Percentiles rank a stretch among this genome's conserved stretches.
Evolutionary conservation across 805 yeast species (phyloP).

Genomic region (Lachancea waltii): DNA sequence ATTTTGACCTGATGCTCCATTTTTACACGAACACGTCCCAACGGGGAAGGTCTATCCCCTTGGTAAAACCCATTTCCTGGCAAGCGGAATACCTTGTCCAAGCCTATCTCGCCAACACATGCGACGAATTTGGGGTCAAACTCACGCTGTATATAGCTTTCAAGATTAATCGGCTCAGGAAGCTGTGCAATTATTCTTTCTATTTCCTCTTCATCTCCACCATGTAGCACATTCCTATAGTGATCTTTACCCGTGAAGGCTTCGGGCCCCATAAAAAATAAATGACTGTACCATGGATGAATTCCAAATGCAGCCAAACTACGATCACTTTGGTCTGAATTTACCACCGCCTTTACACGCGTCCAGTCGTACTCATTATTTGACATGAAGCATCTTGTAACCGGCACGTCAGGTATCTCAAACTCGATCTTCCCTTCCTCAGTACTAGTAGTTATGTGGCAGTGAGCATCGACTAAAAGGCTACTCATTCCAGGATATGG

Average conservation of each 20-base stretch:
- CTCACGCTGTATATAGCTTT: conserved; percentile 26
- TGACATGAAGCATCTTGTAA: conserved; percentile 39
- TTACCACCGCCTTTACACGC: conserved; percentile 17
- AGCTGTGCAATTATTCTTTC: conserved; percentile 38
- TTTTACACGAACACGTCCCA: conserved; percentile 46
- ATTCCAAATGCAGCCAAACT: conserved; percentile 53
- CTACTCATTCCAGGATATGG: not conserved
- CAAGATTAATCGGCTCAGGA: conserved; percentile 55
- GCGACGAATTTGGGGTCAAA: conserved; percentile 14
- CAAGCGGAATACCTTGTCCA: conserved; percentile 69
- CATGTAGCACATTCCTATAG: conserved; percentile 45
- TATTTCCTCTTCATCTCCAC: conserved; percentile 28
- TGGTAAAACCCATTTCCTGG: conserved; percentile 51
- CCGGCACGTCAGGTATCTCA: conserved; percentile 4
- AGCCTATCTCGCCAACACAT: conserved; percentile 85
- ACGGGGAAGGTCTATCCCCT: conserved; percentile 11
- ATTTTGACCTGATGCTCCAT: conserved; percentile 61
- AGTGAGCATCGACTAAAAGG: conserved; percentile 32
- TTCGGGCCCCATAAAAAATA: conserved; percentile 37
- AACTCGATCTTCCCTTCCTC: not conserved
- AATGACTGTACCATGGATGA: conserved; percentile 89
- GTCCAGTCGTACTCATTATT: conserved; percentile 34
- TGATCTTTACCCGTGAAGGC: conserved; percentile 41
- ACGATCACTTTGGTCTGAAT: conserved; percentile 12
- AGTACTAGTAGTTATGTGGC: conserved; percentile 27